Conservation (phyloP, 2,329 filamentous ascomycete genomes). For the Gyromitra esculenta region DNA sequence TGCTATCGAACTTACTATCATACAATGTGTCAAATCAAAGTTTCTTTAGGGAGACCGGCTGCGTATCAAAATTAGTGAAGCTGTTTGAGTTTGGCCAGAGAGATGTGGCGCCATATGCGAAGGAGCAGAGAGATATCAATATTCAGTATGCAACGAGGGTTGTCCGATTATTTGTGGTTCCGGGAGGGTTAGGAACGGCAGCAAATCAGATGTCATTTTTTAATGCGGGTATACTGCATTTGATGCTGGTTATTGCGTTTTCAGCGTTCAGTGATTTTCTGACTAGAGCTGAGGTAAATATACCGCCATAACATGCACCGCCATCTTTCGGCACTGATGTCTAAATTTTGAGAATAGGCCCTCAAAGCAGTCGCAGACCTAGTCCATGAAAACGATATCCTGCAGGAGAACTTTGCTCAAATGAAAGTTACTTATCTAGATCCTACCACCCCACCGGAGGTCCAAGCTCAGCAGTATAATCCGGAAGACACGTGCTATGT, state of each 20-base stretch:
- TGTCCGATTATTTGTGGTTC: constrained; percentile 82
- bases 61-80: constrained; percentile 75
- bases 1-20: constrained; percentile 87
- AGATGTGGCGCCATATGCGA: constrained; percentile 77
- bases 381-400: constrained; percentile 78
- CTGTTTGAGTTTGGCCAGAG: constrained; percentile 70
- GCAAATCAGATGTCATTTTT: constrained; percentile 76
- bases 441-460: constrained; percentile 59
- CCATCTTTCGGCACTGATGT: constrained; percentile 25
- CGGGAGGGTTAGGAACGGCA: constrained; percentile 79
- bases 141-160: constrained; percentile 89
- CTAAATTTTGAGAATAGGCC: constrained; percentile 66
- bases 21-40: constrained; percentile 93
- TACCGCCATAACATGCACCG: constrained; percentile 33
- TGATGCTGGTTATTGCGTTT: constrained; percentile 85
- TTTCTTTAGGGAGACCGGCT: constrained; percentile 89
- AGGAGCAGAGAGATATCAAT: constrained; percentile 84
- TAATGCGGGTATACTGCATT: constrained; percentile 58
- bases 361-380: constrained; percentile 86
- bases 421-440: constrained; percentile 75
- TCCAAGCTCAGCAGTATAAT: constrained; percentile 63
- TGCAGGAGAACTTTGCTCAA: constrained; percentile 91
- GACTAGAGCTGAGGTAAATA: constrained; percentile 79
- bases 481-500: constrained; percentile 78
- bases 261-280: constrained; percentile 74